A percentile compares a stretch with the other conserved stretches of the same genome.
phyloP scores from a whole-genome alignment of 352 stramenopile genomes.

The Blastocystis sp. region DNA sequence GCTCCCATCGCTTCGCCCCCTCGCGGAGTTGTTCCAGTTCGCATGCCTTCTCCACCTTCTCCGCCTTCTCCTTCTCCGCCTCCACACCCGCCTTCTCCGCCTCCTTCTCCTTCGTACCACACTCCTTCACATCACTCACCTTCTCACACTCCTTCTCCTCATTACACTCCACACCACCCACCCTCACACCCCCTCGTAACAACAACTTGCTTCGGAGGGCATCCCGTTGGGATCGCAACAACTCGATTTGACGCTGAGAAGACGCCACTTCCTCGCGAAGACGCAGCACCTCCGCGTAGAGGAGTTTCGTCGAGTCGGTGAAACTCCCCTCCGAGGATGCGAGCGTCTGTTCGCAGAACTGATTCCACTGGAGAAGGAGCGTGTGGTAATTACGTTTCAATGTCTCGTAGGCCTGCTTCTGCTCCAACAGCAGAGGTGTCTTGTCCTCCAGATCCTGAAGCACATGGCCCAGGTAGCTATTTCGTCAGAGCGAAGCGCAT shows the following conservation, averaged over 20 bases:
- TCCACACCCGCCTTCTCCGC: no score
- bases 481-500: not conserved
- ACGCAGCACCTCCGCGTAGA: not conserved
- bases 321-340: not conserved
- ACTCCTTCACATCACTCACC: no score
- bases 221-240: not conserved
- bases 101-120: not conserved
- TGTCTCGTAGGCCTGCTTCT: not conserved
- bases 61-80: no score
- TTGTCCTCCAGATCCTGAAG: constrained; percentile 54
- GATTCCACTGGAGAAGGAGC: constrained; percentile 10
- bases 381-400: constrained; percentile 13
- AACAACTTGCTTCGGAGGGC: not conserved
- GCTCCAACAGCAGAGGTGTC: not conserved
- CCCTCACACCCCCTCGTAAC: no score
- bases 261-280: not conserved
- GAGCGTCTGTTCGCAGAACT: not conserved
- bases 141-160: no score
- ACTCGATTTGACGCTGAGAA: not conserved
- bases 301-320: not conserved
- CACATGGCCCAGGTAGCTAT: not conserved
- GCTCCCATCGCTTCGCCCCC: not conserved
- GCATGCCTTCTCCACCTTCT: not conserved
- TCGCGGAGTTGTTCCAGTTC: not conserved
- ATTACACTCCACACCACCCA: no score